Evolutionary conservation across 2,329 filamentous ascomycete species (phyloP).

Genomic region (Eurotiales sp.): DNA sequence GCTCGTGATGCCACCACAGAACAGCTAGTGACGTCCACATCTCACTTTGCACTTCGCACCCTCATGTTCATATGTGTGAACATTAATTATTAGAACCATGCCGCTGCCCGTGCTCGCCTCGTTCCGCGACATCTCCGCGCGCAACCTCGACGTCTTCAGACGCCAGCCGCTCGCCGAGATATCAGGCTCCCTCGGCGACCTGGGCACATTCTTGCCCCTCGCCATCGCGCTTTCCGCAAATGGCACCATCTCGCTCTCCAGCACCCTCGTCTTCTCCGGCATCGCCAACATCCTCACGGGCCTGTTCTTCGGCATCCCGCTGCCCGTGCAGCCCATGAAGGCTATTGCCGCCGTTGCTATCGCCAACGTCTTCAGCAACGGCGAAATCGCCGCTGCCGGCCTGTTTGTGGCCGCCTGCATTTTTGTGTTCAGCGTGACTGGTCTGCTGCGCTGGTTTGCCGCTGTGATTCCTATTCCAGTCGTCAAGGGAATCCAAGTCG

Average conservation of each 20-base stretch:
- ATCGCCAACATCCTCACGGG: slow-evolving; percentile 83
- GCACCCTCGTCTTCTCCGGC: slow-evolving; percentile 84
- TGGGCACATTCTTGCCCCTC: slow-evolving; percentile 84
- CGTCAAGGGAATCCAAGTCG: slow-evolving; percentile 91
- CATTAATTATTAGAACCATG: too few relatives aligned
- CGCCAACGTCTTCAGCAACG: slow-evolving; percentile 60
- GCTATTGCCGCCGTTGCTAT: slow-evolving; percentile 92
- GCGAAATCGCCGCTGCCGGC: slow-evolving; percentile 76
- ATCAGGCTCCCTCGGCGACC: slow-evolving; percentile 81
- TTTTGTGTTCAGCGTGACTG: slow-evolving; percentile 72
- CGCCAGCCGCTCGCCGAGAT: slow-evolving; percentile 66
- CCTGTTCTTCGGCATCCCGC: slow-evolving; percentile 75
- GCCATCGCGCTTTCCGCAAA: slow-evolving; percentile 80
- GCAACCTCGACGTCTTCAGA: slow-evolving; percentile 57
- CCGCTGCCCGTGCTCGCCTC: slow-evolving; percentile 7
- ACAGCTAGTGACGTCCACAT: too few relatives aligned
- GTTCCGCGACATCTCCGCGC: slow-evolving; percentile 26
- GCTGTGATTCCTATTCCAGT: slow-evolving; percentile 77
- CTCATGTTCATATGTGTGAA: too few relatives aligned
- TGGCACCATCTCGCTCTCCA: slow-evolving; percentile 72
- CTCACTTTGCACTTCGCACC: too few relatives aligned
- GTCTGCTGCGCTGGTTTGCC: slow-evolving; percentile 71
- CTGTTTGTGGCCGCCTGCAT: slow-evolving; percentile 72
- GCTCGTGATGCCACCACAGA: too few relatives aligned
- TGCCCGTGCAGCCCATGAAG: slow-evolving; percentile 87